These are phyloP conservation scores for Lactifluus volemus DNA, from an alignment of 768 basidiomycete genomes.

Conservation along the genomic window DNA sequence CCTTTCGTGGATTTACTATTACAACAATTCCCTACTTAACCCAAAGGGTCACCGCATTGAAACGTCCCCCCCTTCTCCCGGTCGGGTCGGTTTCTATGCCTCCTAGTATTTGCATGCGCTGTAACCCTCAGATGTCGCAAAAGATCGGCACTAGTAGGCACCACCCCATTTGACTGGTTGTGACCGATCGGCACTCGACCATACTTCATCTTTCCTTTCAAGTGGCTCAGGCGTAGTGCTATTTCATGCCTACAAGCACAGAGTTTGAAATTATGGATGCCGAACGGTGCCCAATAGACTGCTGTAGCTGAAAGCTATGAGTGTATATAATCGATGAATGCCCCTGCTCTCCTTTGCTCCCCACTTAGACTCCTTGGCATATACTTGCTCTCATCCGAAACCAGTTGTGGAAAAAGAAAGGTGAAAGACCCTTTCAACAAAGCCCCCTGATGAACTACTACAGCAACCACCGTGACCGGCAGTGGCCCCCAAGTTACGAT, in stretches of 20 bases:
- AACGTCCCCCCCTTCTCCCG: too few species aligned
- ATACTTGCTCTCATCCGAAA: background rate
- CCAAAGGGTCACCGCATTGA: background rate
- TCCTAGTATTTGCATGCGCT: background rate
- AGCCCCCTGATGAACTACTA: background rate
- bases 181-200: too few species aligned
- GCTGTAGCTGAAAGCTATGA: background rate
- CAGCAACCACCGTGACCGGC: background rate
- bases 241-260: background rate
- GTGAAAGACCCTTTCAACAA: background rate
- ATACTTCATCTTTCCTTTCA: background rate
- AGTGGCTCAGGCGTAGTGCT: background rate
- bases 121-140: background rate
- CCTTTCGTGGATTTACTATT: background rate
- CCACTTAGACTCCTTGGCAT: too few species aligned
- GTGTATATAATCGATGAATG: background rate
- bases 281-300: background rate
- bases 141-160: background rate
- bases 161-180: background rate
- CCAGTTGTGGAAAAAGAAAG: too few species aligned
- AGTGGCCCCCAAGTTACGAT: background rate
- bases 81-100: too few species aligned
- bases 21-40: background rate
- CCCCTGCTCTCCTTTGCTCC: too few species aligned
- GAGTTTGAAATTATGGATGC: background rate